Evolutionary conservation across 352 stramenopile genomes (phyloP), one percentile per base, ranked within the genome.

Genomic region (Globisporangium alternatum): DNA sequence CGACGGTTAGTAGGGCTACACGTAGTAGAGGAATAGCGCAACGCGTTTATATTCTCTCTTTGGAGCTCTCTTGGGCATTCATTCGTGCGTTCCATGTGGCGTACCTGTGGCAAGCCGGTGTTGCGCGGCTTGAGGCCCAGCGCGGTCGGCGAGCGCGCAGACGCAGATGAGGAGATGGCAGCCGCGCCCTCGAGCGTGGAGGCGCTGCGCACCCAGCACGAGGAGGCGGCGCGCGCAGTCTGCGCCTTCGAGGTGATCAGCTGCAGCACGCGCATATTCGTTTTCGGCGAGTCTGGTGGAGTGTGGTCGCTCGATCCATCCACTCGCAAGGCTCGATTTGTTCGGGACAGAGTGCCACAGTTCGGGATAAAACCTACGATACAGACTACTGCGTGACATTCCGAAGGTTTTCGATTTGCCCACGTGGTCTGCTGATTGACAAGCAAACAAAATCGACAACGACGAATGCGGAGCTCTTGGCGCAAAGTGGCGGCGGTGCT

Each of bases 91-190:
- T 41, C 12, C 35, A 41, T 9, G 15, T 48, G 43, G 17, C 43
- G 59, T 56, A 93, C 85, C 81, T 85, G 72, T 28, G 74, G 66
- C 51, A 78, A 60, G 37, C 75, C 79, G 30, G 74, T 79, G 37
- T 71, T 75, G 66, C 81, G 81, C 58, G 80, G 80, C 72, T 83
- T 81, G 47, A 95, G 69, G 12, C 77, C 80, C 6, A 95, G 72
- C 56, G 82, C 84, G 21, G 81, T 88, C 28, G 84, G 81, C 55
- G 84, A 88, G 55, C 82, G 84, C 62, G 68, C 64, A 2, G 66
- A 30, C 45, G 55, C 55, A 10, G 43, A 55, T 5, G 56, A 33
- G 33, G 71, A 39, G 1, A 31, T 15, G 19, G 31, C 47, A 35
- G 61, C 62, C 5, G 56, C 25, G 17, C 64, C 63, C 49, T 74